Base-by-base conservation (phyloP, 306 rosid species). In the Medicago ruthenica region DNA sequence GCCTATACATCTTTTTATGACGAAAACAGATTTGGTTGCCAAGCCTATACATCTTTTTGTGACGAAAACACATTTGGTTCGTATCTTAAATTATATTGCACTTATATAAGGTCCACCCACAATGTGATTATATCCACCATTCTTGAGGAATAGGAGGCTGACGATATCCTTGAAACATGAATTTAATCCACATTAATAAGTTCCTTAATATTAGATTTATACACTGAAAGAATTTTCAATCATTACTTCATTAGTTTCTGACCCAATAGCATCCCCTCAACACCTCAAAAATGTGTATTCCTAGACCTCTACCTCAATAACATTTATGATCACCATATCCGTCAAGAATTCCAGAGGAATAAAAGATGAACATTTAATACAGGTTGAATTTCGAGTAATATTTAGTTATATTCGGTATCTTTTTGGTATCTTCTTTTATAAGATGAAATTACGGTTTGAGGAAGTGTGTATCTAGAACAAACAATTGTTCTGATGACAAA, bases 101-200 rank as follows among this genome's bases (percentile, higher is more conserved):
- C 7, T 34, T 34, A 34, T 34, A 34, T 5, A 34, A 34, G 37
- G 7, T 34, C 37, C 7, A 34, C 37, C 37, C 37, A 34, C 7
- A 34, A 4, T 34, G 37, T 34, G 37, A 34, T 31, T 31, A 31
- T 6, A 34, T 34, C 37, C 7, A 34, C 7, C 37, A 3, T 5
- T 34, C 37, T 34, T 44, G 40, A 50, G 54, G 73, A 40, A 66
- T 39, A 53, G 58, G 27, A 20, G 66, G 67, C n/a, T 51, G 79
- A 17, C 74, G 17, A 41, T 2, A 55, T 76, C 74, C 80, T 67
- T 62, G 50, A 75, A 50, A 34, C 37, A 75, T 61, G 50, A 62
- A 48, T 62, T 45, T 63, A 63, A 14, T 62, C 47, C 75, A 36
- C 36, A 31, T 53, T 54, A 17, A 8, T 14, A 63, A 24, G 64